Evolutionary conservation across 176 grass and related monocot genomes (phyloP).

Genomic region (Pontederia paniculata): DNA sequence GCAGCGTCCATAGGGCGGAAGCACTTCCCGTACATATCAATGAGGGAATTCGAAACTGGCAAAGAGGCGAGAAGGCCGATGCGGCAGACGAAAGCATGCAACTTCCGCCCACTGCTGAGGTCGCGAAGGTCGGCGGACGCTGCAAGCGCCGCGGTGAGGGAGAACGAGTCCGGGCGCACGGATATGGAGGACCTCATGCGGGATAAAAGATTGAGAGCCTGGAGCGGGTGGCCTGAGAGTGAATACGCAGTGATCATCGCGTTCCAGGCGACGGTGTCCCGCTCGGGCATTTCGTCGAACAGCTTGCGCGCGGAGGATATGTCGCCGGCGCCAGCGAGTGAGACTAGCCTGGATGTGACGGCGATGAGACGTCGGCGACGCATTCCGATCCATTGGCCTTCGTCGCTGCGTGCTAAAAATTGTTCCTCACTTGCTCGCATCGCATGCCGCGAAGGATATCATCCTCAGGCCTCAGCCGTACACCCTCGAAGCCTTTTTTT

Average conservation of each 20-base stretch:
- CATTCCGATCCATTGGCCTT: neutral
- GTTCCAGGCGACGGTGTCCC: constrained; percentile 54
- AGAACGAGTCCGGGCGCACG: constrained; percentile 31
- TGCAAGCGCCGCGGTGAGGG: constrained; percentile 37
- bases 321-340: constrained; percentile 25
- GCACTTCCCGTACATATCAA: constrained; percentile 58
- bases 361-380: constrained; percentile 21
- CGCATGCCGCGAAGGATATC: too few species aligned
- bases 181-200: neutral
- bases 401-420: too few species aligned
- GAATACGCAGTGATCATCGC: constrained; percentile 60
- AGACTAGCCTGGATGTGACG: constrained; percentile 39
- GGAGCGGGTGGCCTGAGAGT: constrained; percentile 23
- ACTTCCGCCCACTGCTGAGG: constrained; percentile 19
- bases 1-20: constrained; percentile 19
- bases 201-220: constrained; percentile 35
- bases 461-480: too few species aligned
- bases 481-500: too few species aligned
- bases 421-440: too few species aligned
- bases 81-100: constrained; percentile 41
- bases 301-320: constrained; percentile 29
- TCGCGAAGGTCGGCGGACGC: constrained; percentile 22
- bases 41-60: constrained; percentile 49
- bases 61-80: constrained; percentile 30
- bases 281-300: constrained; percentile 49